Evolutionary conservation across 192 early-diverging fungal species (phyloP), one percentile per base, ranked within the genome.

Genomic region (Linnemannia elongata): DNA sequence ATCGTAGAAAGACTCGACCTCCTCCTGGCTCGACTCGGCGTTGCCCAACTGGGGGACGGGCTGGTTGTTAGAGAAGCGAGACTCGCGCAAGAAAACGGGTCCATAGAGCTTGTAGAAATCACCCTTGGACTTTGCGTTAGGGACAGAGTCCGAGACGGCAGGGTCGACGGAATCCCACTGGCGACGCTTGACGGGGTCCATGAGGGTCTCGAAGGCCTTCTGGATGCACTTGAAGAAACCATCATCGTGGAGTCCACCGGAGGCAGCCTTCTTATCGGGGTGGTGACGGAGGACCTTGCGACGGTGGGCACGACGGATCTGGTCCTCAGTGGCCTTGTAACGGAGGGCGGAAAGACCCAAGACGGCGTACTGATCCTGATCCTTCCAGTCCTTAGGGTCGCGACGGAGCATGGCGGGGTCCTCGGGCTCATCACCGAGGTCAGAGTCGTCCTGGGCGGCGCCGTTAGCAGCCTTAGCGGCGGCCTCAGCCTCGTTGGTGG

Each of bases 151-250:
- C 57, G 95, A 91, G 79, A 98, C 94, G 74, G 90, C 93, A 30
- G 96, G 96, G 91, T 99, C 99, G 52, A 97, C 94, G 39, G 98
- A 99, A 91, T 99, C 99, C 91, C 94, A 99, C 91, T 99, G 97
- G 73, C 94, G 93, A 88, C 99, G 94, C 90, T 96, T 96, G 68
- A 92, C 92, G 24, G 94, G 94, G 90, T 99, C 96, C 74, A 93
- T 96, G 85, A 99, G 92, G 33, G 97, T 95, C 84, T 99, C 98
- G 89, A 94, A 97, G 15, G 99, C 98, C 84, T 90, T 90, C 87
- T 98, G 97, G 75, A 99, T 96, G 89, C 99, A 99, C 93, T 99
- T 99, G 96, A 99, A 99, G 92, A 99, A 99, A n/a, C 94, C 91
- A 91, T 99, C 99, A 82, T 97, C 96, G 90, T 95, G 95, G 44